Base-by-base conservation (phyloP, 2,329 filamentous ascomycete genomes). In the Allantophomopsis lycopodina region DNA sequence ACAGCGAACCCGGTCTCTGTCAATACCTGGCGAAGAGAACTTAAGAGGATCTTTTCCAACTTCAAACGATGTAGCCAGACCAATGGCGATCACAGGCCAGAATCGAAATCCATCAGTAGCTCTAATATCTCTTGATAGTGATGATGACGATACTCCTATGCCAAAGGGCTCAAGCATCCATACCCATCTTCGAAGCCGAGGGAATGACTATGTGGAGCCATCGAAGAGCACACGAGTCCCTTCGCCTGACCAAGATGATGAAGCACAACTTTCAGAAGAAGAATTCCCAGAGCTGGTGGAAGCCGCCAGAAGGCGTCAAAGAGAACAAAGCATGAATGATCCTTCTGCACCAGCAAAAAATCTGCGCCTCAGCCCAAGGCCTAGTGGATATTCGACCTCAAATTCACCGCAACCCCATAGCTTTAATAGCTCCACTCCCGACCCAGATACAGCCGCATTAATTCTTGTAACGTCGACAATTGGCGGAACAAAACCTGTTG, bases 401-500 rank as follows among this genome's bases (percentile, higher is more conserved):
- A 37, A 28, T 6, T 15, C 18, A n/a, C 35, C 12, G 28, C 17
- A 17, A 13, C 6, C 17, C 20, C 21, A 32, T 14, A 34, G 32
- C 15, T 13, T 15, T 3, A 34, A 15, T 11, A 6, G 32, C 12
- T 34, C 32, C 32, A 34, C 16, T 6, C 30, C 30, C 11, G 38
- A 46, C 14, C 38, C 45, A 0, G 70, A 79, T 44, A 61, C 68
- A 1, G 51, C 70, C 11, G 66, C 84, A 32, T 63, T 72, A 41
- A 71, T 89, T 17, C 62, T 87, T 23, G 73, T 95, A 45, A 71
- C 68, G 0, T 84, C 87, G 0, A 59, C 64, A 2, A 69, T 95
- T 5, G 65, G 71, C 1, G 64, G 67, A 35, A 73, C 81, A 0
- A 69, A 62, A 17, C 60, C 73, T 7, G 54, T 86, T 21, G 63